phyloP scores from a whole-genome alignment of 2,329 filamentous ascomycete species.

The Arthroderma sp. region DNA sequence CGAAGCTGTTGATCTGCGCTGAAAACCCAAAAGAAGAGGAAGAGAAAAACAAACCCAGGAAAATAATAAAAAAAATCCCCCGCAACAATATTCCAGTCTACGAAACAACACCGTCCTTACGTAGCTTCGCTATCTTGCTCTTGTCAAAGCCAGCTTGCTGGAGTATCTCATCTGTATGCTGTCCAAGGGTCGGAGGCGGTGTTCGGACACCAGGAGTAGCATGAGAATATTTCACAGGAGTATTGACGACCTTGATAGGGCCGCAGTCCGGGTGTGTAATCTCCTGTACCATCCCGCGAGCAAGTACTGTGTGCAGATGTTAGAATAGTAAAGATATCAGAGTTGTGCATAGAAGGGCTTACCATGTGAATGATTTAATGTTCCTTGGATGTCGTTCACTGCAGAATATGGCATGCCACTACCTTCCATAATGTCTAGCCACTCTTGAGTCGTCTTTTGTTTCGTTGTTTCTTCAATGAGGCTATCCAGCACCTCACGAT shows the following conservation, averaged over 20 bases:
- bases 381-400: slow-evolving; percentile 80
- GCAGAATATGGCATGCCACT: slow-evolving; percentile 88
- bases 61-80: not conserved
- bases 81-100: slow-evolving; percentile 16
- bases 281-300: slow-evolving; percentile 80
- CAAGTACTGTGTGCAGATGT: slow-evolving; percentile 36
- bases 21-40: not conserved
- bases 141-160: slow-evolving; percentile 46
- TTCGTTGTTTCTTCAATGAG: slow-evolving; percentile 64
- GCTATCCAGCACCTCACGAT: slow-evolving; percentile 64
- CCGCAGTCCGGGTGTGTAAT: slow-evolving; percentile 74
- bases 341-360: slow-evolving; percentile 18
- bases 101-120: slow-evolving; percentile 52
- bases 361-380: slow-evolving; percentile 75
- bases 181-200: slow-evolving; percentile 70
- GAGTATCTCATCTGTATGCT: slow-evolving; percentile 74
- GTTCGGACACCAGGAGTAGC: slow-evolving; percentile 62
- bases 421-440: slow-evolving; percentile 78
- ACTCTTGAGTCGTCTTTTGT: slow-evolving; percentile 71
- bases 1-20: no score
- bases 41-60: not conserved
- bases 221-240: slow-evolving; percentile 85
- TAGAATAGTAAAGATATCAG: not conserved
- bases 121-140: slow-evolving; percentile 49
- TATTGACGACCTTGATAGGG: slow-evolving; percentile 78